A percentile compares a stretch with the other conserved stretches of the same genome.
These are phyloP conservation scores for Metschnikowia vanudenii DNA, from an alignment of 805 yeast genomes.

Conservation along the genomic window DNA sequence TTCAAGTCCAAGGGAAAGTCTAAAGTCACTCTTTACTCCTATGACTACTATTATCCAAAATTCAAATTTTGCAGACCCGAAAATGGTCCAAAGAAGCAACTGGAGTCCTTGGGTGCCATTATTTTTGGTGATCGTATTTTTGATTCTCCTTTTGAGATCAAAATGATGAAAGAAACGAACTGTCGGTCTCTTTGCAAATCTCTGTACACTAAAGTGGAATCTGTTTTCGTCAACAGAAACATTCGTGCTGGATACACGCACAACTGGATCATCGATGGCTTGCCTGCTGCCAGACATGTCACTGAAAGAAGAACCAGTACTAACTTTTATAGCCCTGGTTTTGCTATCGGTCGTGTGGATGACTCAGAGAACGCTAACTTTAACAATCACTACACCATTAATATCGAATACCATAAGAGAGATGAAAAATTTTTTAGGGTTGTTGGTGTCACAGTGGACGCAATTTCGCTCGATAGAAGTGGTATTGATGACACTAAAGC, in stretches of 20 bases:
- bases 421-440: constrained; percentile 70
- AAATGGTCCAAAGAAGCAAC: constrained; percentile 65
- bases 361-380: constrained; percentile 56
- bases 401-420: constrained; percentile 79
- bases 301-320: constrained; percentile 57
- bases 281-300: constrained; percentile 78
- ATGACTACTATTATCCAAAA: constrained; percentile 78
- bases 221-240: constrained; percentile 71
- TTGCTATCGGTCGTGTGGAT: constrained; percentile 72
- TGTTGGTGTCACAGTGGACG: constrained; percentile 83
- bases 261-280: constrained; percentile 93
- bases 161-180: constrained; percentile 68
- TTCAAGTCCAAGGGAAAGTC: constrained; percentile 33
- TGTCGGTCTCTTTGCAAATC: constrained; percentile 69
- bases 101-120: constrained; percentile 89
- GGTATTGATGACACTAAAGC: constrained; percentile 23
- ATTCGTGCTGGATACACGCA: constrained; percentile 81
- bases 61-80: constrained; percentile 82
- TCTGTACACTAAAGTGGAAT: constrained; percentile 62
- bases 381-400: constrained; percentile 77
- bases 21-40: constrained; percentile 64
- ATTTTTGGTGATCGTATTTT: constrained; percentile 94
- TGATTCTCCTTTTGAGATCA: constrained; percentile 82
- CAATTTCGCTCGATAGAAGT: constrained; percentile 52
- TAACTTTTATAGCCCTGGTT: constrained; percentile 75